Evolutionary conservation across 495 filamentous ascomycete species (phyloP).

Genomic region (Penicillium pancosmium): DNA sequence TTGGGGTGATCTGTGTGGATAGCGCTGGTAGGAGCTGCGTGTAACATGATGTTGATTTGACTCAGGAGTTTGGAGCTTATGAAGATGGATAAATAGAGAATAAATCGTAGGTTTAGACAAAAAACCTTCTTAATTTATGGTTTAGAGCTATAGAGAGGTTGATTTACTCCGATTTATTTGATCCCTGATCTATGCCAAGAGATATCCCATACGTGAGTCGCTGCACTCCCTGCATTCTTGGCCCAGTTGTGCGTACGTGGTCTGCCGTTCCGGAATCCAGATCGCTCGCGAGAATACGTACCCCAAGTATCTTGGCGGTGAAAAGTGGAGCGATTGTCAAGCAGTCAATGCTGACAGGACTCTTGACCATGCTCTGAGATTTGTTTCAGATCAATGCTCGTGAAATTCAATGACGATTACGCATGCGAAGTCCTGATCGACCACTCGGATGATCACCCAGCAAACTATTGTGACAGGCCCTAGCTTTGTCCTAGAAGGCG

Average conservation of each 20-base stretch:
- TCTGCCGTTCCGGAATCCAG: slow-evolving; percentile 4
- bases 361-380: slow-evolving; percentile 1
- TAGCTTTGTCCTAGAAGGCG: background rate
- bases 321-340: background rate
- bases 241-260: slow-evolving; percentile 3
- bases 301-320: slow-evolving; percentile 1
- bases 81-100: background rate
- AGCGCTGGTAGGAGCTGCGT: slow-evolving; percentile 10
- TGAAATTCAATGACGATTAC: slow-evolving; percentile 2
- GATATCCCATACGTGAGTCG: slow-evolving; percentile 1
- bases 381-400: background rate
- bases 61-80: background rate
- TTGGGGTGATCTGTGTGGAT: slow-evolving; percentile 9
- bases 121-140: background rate
- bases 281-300: slow-evolving; percentile 2
- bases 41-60: slow-evolving; percentile 11
- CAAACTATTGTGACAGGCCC: slow-evolving; percentile 1
- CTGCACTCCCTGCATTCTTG: slow-evolving; percentile 3
- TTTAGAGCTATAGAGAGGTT: background rate
- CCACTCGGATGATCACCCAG: background rate
- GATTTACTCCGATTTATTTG: slow-evolving; percentile 4
- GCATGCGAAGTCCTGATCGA: background rate
- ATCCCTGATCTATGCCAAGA: background rate
- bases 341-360: background rate
- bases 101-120: background rate